Conservation (phyloP, 257 asterid genomes). For the Rhazya stricta region DNA sequence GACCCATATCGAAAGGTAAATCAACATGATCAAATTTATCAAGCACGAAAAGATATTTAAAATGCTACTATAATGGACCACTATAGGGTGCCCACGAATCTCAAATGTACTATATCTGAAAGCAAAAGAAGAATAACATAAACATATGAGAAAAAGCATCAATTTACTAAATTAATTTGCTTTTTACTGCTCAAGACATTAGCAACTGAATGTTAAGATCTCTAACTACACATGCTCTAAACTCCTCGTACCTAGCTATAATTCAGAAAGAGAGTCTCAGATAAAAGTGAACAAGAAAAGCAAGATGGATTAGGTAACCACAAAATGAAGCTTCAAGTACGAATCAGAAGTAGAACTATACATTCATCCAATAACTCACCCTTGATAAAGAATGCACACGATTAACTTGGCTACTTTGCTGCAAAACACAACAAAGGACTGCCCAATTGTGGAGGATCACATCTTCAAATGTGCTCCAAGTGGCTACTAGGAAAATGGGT, state of each 20-base stretch:
- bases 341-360: background rate
- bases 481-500: background rate
- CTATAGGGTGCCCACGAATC: background rate
- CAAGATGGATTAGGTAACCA: background rate
- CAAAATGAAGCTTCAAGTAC: background rate
- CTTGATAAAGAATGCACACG: background rate
- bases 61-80: background rate
- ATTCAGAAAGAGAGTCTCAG: background rate
- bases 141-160: background rate
- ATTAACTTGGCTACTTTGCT: background rate
- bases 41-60: background rate
- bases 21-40: background rate
- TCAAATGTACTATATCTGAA: background rate
- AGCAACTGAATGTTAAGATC: background rate
- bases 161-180: background rate
- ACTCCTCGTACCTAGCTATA: background rate
- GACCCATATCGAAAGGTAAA: background rate
- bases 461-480: background rate
- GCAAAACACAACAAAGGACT: background rate
- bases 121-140: background rate
- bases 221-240: background rate
- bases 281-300: background rate
- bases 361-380: background rate
- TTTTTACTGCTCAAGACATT: background rate
- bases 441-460: background rate